Percentiles rank a stretch among this genome's conserved stretches.
phyloP scores from a whole-genome alignment of 2,329 filamentous ascomycete genomes.

The Paecilomyces formosus region DNA sequence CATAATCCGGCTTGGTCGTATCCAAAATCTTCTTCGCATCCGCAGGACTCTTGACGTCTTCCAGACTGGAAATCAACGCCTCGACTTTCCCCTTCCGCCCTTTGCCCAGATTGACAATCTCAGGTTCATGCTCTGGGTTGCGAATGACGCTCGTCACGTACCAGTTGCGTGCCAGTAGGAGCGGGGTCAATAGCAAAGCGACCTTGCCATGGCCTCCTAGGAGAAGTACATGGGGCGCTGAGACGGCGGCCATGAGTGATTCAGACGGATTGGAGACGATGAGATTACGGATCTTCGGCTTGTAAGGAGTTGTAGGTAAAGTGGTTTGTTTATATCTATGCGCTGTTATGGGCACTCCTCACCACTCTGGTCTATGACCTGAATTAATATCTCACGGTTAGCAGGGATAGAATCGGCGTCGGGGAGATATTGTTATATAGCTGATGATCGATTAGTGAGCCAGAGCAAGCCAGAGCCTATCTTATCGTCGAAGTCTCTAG shows the following conservation, averaged over 20 bases:
- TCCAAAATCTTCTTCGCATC: slow-evolving; percentile 57
- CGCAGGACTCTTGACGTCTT: slow-evolving; percentile 58
- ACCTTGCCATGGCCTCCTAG: slow-evolving; percentile 79
- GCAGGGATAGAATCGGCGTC: not conserved
- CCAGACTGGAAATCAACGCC: slow-evolving; percentile 63
- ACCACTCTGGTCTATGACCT: not conserved
- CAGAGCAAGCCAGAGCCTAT: not conserved
- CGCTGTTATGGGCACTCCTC: not conserved
- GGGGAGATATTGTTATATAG: not conserved
- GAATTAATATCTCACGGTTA: not conserved
- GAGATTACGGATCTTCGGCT: no score
- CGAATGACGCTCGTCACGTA: slow-evolving; percentile 73
- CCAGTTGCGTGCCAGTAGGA: slow-evolving; percentile 68
- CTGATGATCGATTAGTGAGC: not conserved
- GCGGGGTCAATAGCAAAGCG: slow-evolving; percentile 64
- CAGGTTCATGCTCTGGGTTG: slow-evolving; percentile 56
- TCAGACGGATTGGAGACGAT: not conserved
- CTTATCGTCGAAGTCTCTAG: not conserved
- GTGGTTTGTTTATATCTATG: not conserved
- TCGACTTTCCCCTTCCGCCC: slow-evolving; percentile 57
- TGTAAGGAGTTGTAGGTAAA: no score
- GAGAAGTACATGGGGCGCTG: slow-evolving; percentile 52
- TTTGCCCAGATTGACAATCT: slow-evolving; percentile 55
- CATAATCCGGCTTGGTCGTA: slow-evolving; percentile 34
- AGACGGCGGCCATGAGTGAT: not conserved